These are phyloP conservation scores for Pelagophyceae sp. DNA, from an alignment of 352 stramenopile genomes.

Conservation along the genomic window DNA sequence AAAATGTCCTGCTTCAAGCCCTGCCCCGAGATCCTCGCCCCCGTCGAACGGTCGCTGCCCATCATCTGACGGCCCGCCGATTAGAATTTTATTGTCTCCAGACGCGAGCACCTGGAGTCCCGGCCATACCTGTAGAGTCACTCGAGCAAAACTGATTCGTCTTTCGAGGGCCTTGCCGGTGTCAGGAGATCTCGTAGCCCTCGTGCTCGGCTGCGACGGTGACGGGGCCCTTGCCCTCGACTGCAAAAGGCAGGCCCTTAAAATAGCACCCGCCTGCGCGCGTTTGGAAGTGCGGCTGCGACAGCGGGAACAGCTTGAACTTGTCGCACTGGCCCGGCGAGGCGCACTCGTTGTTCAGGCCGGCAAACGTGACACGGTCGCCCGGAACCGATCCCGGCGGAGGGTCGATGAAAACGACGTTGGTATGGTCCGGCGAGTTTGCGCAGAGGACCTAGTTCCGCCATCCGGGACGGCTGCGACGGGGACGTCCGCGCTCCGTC, in stretches of 20 bases:
- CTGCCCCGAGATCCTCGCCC: background rate
- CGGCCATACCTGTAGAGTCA: too few relatives aligned
- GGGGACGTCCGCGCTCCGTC: too few relatives aligned
- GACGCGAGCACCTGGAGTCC: too few relatives aligned
- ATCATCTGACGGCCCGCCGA: background rate
- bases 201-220: background rate
- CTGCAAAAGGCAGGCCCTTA: slow-evolving; percentile 7
- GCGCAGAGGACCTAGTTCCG: slow-evolving; percentile 94
- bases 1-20: background rate
- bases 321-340: slow-evolving; percentile 1
- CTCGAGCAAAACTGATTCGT: too few relatives aligned
- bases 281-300: slow-evolving; percentile 5
- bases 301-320: background rate
- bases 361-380: slow-evolving; percentile 74
- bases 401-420: slow-evolving; percentile 84
- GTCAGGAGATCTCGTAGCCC: too few relatives aligned
- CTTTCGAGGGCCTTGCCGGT: too few relatives aligned
- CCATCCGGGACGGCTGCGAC: too few relatives aligned
- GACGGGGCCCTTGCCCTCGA: background rate
- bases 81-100: too few relatives aligned
- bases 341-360: slow-evolving; percentile 22
- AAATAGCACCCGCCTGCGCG: background rate
- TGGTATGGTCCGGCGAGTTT: slow-evolving; percentile 59
- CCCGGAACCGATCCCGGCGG: slow-evolving; percentile 70
- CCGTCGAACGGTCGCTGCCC: background rate